Evolutionary conservation across 345 rosid species (phyloP), one percentile per base, ranked within the genome.

Genomic region (Dimocarpus longan): DNA sequence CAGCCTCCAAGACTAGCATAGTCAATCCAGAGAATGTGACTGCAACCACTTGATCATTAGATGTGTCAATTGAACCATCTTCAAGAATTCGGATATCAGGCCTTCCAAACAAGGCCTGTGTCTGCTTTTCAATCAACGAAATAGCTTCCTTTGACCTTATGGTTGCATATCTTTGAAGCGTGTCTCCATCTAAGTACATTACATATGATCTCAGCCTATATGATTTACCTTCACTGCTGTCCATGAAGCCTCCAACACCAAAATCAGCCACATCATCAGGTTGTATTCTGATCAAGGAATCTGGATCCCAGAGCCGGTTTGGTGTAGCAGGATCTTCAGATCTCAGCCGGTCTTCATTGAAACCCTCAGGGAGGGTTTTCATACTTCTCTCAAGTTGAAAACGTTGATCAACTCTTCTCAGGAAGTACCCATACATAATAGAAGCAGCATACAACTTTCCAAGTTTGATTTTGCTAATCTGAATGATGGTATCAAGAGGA

Each of bases 391-490:
- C 98, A 5, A 92, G 96, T 80, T 95, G 99, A 84, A 83, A 93
- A 37, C 99, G 83, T 82, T 93, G 88, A 80, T 95, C 97, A 16
- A 95, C 95, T 83, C 99, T 90, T 86, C 95, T 86, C 21, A 92
- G 95, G 82, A 95, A 95, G 74, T 93, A 93, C 12, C 97, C 97
- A 60, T 91, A 93, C 98, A 95, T 92, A 5, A 91, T 86, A 8
- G 98, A 93, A 80, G 99, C 99, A 74, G 99, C 98, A 68, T 92
- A 93, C 64, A 93, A 78, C 81, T 95, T 93, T 21, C 99, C 98
- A 2, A 95, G 93, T 79, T 93, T 92, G 82, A 93, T 86, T 86
- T 95, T 95, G 88, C 93, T 89, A 74, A 92, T 95, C 84, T 95
- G 89, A 81, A 89, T 82, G 66, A 89, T 85, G 48, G 89, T 85